Evolutionary conservation across 352 stramenopile genomes (phyloP), one percentile per base, ranked within the genome.

Genomic region (Phytopythium mirpurense): DNA sequence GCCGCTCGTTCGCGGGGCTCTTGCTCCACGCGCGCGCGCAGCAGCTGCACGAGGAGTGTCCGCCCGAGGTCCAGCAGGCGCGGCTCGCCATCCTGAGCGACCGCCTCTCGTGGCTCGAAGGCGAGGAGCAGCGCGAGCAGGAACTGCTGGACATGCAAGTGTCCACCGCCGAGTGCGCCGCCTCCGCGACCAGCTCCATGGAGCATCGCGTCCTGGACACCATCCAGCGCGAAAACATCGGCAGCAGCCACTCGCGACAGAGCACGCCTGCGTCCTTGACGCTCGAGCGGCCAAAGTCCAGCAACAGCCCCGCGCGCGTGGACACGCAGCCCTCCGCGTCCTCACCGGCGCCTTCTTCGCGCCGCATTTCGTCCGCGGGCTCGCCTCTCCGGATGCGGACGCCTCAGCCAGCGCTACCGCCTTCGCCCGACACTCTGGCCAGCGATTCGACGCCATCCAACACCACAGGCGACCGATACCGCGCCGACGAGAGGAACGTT

Each of bases 21-120:
- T 47, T 91, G 38, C 72, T 88, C 38, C 73, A 91, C 51, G 56
- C 71, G 5, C 54, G 62, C 5, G 75, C 73, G 15, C 64, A 83
- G 37, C 70, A 91, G 34, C 49, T 84, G 3, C 69, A 74, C 23
- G 67, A 76, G 15, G 49, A 63, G 11, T 86, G 75, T 38, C 74
- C 80, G 14, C 24, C 41, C 0, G 80, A 89, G 49, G 57, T 91
- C 16, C 60, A 65, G 29, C 44, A 89, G 9, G 75, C 78, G 8
- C 67, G 63, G 15, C 56, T 87, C 6, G 68, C 75, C 0, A 70
- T 67, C 43, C 42, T 86, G 29, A 68, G 53, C 0, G 63, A 83
- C 15, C 73, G 58, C 14, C 62, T 89, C 7, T 65, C 77, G 21
- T 47, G 44, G 32, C 68, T 82, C 8, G 63, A 77, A 41, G 61